Conservation (phyloP, 768 basidiomycete species). For the Suillus decipiens region DNA sequence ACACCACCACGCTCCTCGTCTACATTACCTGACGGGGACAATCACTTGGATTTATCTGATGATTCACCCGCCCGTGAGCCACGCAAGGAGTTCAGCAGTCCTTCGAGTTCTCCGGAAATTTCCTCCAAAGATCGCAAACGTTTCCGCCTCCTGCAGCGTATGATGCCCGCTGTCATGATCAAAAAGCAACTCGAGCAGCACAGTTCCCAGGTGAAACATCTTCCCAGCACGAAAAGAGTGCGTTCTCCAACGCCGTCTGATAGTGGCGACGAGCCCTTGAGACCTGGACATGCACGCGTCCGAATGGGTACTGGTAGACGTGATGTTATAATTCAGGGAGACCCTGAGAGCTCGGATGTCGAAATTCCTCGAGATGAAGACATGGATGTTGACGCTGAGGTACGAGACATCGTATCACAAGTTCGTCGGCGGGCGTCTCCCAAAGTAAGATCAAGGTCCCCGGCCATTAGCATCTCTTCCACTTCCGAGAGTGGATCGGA, state of each 20-base stretch:
- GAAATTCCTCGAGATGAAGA: slow-evolving; percentile 16
- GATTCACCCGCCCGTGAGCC: neutral
- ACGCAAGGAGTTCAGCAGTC: slow-evolving; percentile 15
- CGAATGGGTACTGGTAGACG: slow-evolving; percentile 36
- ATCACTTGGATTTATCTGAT: slow-evolving; percentile 16
- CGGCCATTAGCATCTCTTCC: slow-evolving; percentile 12
- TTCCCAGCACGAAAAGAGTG: slow-evolving; percentile 5
- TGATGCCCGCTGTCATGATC: slow-evolving; percentile 60
- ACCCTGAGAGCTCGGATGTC: slow-evolving; percentile 60
- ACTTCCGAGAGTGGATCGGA: slow-evolving; percentile 15
- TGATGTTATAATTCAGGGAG: slow-evolving; percentile 54
- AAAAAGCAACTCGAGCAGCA: slow-evolving; percentile 30
- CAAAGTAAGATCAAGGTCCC: neutral
- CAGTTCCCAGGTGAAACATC: neutral
- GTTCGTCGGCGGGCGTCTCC: slow-evolving; percentile 9
- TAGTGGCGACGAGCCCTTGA: slow-evolving; percentile 41
- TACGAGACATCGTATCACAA: slow-evolving; percentile 15
- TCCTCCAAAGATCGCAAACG: slow-evolving; percentile 35
- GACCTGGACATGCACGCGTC: slow-evolving; percentile 53
- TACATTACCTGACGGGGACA: slow-evolving; percentile 1
- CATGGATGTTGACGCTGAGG: slow-evolving; percentile 12
- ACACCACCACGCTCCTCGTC: slow-evolving; percentile 14
- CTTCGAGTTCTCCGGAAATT: slow-evolving; percentile 16
- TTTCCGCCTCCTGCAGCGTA: slow-evolving; percentile 42
- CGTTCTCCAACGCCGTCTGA: slow-evolving; percentile 18